These are phyloP conservation scores for Actinomucor elegans DNA, from an alignment of 371 early-diverging fungal species.

Conservation along the genomic window DNA sequence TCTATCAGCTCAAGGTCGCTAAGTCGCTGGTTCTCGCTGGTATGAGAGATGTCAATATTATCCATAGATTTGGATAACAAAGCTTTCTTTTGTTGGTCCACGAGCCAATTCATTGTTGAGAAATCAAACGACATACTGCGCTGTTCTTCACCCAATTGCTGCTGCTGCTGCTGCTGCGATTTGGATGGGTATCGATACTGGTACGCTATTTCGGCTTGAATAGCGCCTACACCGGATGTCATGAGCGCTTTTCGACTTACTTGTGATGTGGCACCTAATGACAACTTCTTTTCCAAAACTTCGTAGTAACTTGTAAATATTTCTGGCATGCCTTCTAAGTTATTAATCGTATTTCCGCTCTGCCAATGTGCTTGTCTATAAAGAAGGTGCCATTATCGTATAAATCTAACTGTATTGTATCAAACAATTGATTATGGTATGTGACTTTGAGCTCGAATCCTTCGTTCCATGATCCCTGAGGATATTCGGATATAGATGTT, in stretches of 20 bases:
- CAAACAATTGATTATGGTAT: slow-evolving; percentile 77
- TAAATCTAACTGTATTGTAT: slow-evolving; percentile 65
- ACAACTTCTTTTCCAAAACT: slow-evolving; percentile 62
- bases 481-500: slow-evolving; percentile 58
- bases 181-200: slow-evolving; percentile 35
- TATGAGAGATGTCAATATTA: background rate
- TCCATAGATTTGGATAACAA: background rate
- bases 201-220: slow-evolving; percentile 65
- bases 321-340: slow-evolving; percentile 67
- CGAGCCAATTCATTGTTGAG: slow-evolving; percentile 18
- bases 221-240: slow-evolving; percentile 65
- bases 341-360: slow-evolving; percentile 68
- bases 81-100: slow-evolving; percentile 32
- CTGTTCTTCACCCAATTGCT: too few relatives aligned
- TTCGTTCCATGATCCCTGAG: slow-evolving; percentile 69
- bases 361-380: slow-evolving; percentile 65
- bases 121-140: slow-evolving; percentile 4
- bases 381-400: slow-evolving; percentile 62
- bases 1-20: slow-evolving; percentile 25
- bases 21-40: background rate
- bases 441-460: slow-evolving; percentile 71
- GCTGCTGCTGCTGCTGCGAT: background rate
- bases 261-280: slow-evolving; percentile 59
- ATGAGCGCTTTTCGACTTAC: slow-evolving; percentile 49
- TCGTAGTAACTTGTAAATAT: slow-evolving; percentile 71